phyloP scores from a whole-genome alignment of 2,329 filamentous ascomycete species.

The Fonsecaea pedrosoi region DNA sequence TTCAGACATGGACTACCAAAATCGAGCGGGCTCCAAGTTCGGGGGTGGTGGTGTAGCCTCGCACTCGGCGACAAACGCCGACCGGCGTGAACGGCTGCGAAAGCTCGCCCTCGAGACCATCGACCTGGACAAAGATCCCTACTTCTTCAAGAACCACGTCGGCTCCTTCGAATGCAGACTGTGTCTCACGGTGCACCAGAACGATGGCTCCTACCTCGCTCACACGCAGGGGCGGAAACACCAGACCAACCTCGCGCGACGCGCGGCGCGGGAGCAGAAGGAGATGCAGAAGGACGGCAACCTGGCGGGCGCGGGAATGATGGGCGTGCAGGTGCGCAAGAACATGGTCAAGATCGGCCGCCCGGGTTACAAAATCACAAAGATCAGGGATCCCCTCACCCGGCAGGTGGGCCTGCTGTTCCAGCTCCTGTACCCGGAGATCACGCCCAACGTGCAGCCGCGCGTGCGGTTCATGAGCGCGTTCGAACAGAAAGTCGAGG shows the following conservation, averaged over 20 bases:
- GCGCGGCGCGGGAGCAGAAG: slow-evolving; percentile 93
- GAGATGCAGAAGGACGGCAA: slow-evolving; percentile 75
- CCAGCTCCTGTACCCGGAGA: slow-evolving; percentile 94
- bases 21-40: slow-evolving; percentile 96
- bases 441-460: slow-evolving; percentile 74
- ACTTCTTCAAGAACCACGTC: slow-evolving; percentile 99
- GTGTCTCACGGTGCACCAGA: slow-evolving; percentile 96
- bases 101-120: slow-evolving; percentile 99
- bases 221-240: slow-evolving; percentile 99
- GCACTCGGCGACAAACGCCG: slow-evolving; percentile 89
- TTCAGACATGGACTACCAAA: slow-evolving; percentile 72
- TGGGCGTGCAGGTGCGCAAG: slow-evolving; percentile 73
- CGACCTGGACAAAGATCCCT: slow-evolving; percentile 98
- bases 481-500: slow-evolving; percentile 93
- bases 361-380: slow-evolving; percentile 97
- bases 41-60: slow-evolving; percentile 97
- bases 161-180: slow-evolving; percentile 97
- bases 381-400: slow-evolving; percentile 86
- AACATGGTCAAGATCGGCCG: slow-evolving; percentile 94
- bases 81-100: slow-evolving; percentile 94
- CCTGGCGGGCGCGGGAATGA: slow-evolving; percentile 71
- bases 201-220: slow-evolving; percentile 97
- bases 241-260: slow-evolving; percentile 95
- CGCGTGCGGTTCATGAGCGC: slow-evolving; percentile 97
- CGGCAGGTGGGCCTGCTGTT: slow-evolving; percentile 91